Evolutionary conservation across 495 filamentous ascomycete species (phyloP).

Genomic region (Neurospora terricola): DNA sequence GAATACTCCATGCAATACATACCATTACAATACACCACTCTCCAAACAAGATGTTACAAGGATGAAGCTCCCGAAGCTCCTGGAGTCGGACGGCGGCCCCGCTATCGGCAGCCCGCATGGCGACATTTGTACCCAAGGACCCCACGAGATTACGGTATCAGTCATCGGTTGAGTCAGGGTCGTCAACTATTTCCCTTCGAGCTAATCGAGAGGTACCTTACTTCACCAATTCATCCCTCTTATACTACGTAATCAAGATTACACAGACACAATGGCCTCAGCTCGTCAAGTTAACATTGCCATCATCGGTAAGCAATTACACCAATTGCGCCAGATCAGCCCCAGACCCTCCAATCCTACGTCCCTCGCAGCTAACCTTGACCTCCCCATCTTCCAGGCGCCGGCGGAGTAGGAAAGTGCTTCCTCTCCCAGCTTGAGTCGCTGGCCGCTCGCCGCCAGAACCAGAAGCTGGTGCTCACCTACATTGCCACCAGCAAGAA

Average conservation of each 20-base stretch:
- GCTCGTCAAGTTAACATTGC: conserved; percentile 23
- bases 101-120: conserved; percentile 15
- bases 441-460: conserved; percentile 44
- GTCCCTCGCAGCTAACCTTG: not conserved
- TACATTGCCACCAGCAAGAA: conserved; percentile 75
- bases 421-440: conserved; percentile 72
- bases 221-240: not conserved
- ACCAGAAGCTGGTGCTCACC: conserved; percentile 56
- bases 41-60: not conserved
- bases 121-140: conserved; percentile 4
- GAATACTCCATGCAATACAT: not conserved
- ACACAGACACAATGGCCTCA: conserved; percentile 15
- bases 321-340: not conserved
- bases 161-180: not conserved
- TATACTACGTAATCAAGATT: not conserved
- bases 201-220: not conserved
- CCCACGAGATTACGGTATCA: not conserved
- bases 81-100: conserved; percentile 7
- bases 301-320: conserved; percentile 18
- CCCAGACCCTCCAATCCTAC: not conserved
- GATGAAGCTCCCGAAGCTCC: not conserved
- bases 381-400: conserved; percentile 45
- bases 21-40: not conserved
- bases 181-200: not conserved
- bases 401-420: conserved; percentile 82